phyloP scores from a whole-genome alignment of 2,329 filamentous ascomycete genomes.

The Elsinoe perseae region DNA sequence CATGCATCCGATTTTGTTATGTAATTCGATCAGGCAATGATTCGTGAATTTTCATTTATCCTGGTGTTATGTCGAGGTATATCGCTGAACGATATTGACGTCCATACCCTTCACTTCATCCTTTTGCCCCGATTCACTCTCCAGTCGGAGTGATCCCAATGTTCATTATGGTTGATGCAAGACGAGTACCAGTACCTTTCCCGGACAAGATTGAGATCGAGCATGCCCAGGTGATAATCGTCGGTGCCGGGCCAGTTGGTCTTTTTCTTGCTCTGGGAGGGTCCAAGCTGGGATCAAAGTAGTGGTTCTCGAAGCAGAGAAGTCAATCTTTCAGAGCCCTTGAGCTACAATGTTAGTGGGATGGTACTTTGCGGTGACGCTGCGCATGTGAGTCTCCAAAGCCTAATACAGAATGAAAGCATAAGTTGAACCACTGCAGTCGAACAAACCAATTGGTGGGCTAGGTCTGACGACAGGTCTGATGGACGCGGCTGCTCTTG shows the following conservation, averaged over 20 bases:
- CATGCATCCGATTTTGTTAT: no score
- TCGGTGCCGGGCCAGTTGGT: neutral
- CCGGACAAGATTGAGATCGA: neutral
- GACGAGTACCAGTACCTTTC: neutral
- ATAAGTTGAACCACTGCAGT: constrained; percentile 1
- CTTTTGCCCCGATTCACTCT: no score
- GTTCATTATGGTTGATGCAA: neutral
- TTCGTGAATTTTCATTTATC: no score
- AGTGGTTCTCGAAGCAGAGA: neutral
- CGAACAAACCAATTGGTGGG: constrained; percentile 18
- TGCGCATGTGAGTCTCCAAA: neutral
- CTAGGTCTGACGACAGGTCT: constrained; percentile 18
- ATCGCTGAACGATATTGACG: no score
- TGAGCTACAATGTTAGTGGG: constrained; percentile 3
- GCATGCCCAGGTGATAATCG: neutral
- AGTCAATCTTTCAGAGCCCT: neutral
- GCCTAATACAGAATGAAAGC: neutral
- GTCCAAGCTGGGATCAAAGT: neutral
- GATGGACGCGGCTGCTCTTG: constrained; percentile 15
- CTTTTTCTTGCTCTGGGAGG: neutral
- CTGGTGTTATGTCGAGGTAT: no score
- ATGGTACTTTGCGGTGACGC: constrained; percentile 24
- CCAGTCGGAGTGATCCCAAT: neutral
- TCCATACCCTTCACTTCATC: no score
- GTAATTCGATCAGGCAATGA: no score